A percentile compares a stretch with the other conserved stretches of the same genome.
Evolutionary conservation across 2,329 filamentous ascomycete genomes (phyloP).

Genomic region (Aspergillus bombycis): DNA sequence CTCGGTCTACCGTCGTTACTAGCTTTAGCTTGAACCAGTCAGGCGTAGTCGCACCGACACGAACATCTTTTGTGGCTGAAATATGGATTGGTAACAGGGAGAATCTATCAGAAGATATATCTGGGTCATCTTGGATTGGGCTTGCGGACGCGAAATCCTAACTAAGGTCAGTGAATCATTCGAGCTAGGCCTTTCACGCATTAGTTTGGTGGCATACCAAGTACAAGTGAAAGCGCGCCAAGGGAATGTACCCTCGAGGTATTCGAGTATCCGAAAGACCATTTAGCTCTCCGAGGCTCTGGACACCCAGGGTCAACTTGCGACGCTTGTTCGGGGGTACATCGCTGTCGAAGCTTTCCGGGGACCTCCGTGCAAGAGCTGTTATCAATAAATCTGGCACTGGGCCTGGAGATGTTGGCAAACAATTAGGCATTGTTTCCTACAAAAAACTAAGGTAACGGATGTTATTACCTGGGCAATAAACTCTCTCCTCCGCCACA

Average conservation of each 20-base stretch:
- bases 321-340: constrained; percentile 37
- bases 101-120: not conserved
- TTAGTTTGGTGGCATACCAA: constrained; percentile 30
- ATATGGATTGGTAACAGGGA: constrained; percentile 27
- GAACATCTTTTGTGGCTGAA: constrained; percentile 10
- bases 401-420: constrained; percentile 19
- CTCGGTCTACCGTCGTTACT: constrained; percentile 16
- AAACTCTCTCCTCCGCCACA: constrained; percentile 15
- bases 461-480: constrained; percentile 16
- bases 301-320: constrained; percentile 26
- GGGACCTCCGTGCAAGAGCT: constrained; percentile 22
- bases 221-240: constrained; percentile 33
- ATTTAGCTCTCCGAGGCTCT: constrained; percentile 22
- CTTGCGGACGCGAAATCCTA: constrained; percentile 24
- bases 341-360: constrained; percentile 15
- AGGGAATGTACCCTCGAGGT: constrained; percentile 37
- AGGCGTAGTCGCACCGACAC: constrained; percentile 1
- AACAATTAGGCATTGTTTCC: not conserved
- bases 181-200: not conserved
- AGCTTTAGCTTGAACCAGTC: constrained; percentile 28
- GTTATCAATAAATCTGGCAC: constrained; percentile 28
- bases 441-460: not conserved
- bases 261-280: constrained; percentile 21
- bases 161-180: not conserved
- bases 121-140: not conserved